Percentiles rank a stretch among this genome's conserved stretches.
phyloP scores from a whole-genome alignment of 108 stramenopile species.

The Stephanodiscus triporus region DNA sequence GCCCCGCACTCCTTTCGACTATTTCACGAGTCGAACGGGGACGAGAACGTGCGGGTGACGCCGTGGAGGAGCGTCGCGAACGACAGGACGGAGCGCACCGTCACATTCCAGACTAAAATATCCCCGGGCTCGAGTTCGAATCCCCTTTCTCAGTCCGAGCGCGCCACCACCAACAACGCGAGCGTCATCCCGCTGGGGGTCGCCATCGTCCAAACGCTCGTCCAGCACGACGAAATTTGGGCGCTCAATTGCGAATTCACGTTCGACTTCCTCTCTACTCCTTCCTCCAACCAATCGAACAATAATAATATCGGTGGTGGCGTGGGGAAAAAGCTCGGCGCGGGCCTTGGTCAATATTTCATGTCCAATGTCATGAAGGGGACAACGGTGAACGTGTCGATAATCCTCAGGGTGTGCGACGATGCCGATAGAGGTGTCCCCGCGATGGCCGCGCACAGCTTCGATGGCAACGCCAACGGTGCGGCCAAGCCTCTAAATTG shows the following conservation, averaged over 20 bases:
- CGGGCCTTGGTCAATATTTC: conserved; percentile 33
- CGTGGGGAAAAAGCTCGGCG: conserved; percentile 15
- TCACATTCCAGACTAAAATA: conserved; percentile 32
- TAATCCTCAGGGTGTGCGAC: conserved; percentile 33
- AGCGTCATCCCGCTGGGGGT: conserved; percentile 11
- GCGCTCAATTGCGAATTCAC: conserved; percentile 21
- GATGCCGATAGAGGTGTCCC: background rate
- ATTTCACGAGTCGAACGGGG: conserved; percentile 59
- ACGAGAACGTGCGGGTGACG: conserved; percentile 24
- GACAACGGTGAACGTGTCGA: conserved; percentile 28
- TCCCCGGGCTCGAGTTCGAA: conserved; percentile 24
- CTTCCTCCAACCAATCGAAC: background rate
- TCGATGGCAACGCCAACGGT: background rate
- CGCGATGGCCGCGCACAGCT: background rate
- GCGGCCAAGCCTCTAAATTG: background rate
- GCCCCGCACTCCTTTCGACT: conserved; percentile 63
- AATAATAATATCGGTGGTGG: background rate
- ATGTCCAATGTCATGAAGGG: conserved; percentile 49
- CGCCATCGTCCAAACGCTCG: conserved; percentile 12
- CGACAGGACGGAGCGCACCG: conserved; percentile 18
- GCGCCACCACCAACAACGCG: background rate
- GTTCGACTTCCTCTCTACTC: conserved; percentile 13
- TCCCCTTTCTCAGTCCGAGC: conserved; percentile 7
- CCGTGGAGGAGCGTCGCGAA: conserved; percentile 25
- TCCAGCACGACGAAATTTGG: background rate